Evolutionary conservation across 75 land plant genomes (phyloP).

Genomic region (Cupressus sempervirens): DNA sequence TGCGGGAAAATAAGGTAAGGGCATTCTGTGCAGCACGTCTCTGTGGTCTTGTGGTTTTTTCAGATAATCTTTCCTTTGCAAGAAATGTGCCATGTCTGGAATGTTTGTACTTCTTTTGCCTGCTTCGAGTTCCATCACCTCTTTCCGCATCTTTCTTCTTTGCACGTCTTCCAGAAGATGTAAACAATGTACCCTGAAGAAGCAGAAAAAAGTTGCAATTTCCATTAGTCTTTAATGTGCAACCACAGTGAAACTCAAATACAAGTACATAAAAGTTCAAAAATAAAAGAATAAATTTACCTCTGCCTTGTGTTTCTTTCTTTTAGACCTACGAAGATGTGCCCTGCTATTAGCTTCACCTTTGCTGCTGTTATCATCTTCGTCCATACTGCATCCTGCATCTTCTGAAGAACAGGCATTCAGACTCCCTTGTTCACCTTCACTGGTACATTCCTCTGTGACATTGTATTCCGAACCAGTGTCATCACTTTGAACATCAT

Average conservation of each 20-base stretch:
- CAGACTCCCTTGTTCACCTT: constrained; percentile 45
- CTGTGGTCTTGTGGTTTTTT: constrained; percentile 55
- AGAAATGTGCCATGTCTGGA: constrained; percentile 22
- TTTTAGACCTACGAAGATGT: constrained; percentile 58
- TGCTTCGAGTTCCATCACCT: constrained; percentile 17
- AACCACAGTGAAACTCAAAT: not conserved
- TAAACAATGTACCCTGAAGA: constrained; percentile 51
- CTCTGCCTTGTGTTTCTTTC: constrained; percentile 61
- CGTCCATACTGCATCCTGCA: constrained; percentile 44
- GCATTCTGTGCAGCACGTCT: constrained; percentile 84
- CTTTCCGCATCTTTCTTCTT: constrained; percentile 62
- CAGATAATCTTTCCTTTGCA: constrained; percentile 26
- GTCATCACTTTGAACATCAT: constrained; percentile 71
- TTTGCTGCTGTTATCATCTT: constrained; percentile 37
- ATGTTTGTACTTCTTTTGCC: constrained; percentile 15
- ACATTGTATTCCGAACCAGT: constrained; percentile 87
- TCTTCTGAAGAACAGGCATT: constrained; percentile 45
- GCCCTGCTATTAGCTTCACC: constrained; percentile 29
- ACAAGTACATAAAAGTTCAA: not conserved
- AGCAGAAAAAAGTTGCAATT: not conserved
- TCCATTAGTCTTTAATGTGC: not conserved
- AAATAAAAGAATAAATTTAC: constrained; percentile 20
- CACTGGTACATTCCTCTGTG: constrained; percentile 66
- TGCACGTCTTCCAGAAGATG: constrained; percentile 69
- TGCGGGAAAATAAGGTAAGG: constrained; percentile 51